Conservation (phyloP, 495 filamentous ascomycete genomes). For the Hypoxylon cercidicola region DNA sequence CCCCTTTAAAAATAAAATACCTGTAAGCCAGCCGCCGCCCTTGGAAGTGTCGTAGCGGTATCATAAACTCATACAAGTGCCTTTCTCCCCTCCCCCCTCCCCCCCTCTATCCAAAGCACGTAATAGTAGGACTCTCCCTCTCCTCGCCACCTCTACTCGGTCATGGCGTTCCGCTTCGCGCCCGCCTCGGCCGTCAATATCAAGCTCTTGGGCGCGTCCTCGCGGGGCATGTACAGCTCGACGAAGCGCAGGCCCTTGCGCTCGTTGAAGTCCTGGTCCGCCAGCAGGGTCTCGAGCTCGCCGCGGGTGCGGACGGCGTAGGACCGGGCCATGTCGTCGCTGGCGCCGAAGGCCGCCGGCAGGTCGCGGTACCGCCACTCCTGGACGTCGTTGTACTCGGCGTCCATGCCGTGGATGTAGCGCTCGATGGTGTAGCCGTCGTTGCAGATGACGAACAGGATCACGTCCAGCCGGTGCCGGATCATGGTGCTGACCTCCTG, state of each 20-base stretch:
- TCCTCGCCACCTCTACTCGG: too few species aligned
- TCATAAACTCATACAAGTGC: constrained; percentile 3
- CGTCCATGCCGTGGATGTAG: constrained; percentile 80
- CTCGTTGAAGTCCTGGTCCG: constrained; percentile 69
- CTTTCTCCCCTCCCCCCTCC: background rate
- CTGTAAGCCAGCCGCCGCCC: too few species aligned
- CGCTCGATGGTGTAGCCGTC: constrained; percentile 82
- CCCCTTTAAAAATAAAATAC: too few species aligned
- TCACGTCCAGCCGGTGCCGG: constrained; percentile 77
- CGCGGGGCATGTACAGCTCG: constrained; percentile 84
- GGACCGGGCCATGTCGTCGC: constrained; percentile 65
- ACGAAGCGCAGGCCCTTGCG: constrained; percentile 71
- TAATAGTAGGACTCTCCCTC: too few species aligned
- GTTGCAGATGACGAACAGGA: constrained; percentile 83
- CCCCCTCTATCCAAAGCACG: background rate
- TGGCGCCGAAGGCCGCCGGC: constrained; percentile 73
- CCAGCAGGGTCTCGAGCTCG: constrained; percentile 74
- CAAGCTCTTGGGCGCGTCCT: constrained; percentile 80
- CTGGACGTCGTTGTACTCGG: constrained; percentile 80
- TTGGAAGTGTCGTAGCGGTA: too few species aligned
- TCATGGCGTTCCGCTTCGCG: constrained; percentile 63
- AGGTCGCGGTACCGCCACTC: constrained; percentile 78
- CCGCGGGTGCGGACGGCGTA: constrained; percentile 77
- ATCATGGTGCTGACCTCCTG: constrained; percentile 92
- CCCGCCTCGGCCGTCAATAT: constrained; percentile 77